A percentile compares a stretch with the other conserved stretches of the same genome.
These are phyloP conservation scores for Pseudomassariella vexata DNA, from an alignment of 2,329 filamentous ascomycete species.

Conservation along the genomic window DNA sequence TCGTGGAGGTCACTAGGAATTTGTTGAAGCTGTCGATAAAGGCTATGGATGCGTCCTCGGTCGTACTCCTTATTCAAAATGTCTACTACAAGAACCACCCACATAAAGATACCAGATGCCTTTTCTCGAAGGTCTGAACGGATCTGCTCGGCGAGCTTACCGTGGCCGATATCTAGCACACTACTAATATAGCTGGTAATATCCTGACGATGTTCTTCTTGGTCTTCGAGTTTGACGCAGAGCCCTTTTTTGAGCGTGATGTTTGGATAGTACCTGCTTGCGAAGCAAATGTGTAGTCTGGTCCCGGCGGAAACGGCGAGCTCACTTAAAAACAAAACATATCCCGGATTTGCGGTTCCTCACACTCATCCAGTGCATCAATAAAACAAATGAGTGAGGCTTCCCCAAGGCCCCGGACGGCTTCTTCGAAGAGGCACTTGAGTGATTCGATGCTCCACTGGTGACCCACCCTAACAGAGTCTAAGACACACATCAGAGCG, in stretches of 20 bases:
- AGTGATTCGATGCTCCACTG: slow-evolving; percentile 4
- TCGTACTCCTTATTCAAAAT: slow-evolving; percentile 36
- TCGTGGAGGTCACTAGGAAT: slow-evolving; percentile 30
- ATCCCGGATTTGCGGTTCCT: slow-evolving; percentile 10
- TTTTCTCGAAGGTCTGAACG: slow-evolving; percentile 25
- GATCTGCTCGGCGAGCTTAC: slow-evolving; percentile 16
- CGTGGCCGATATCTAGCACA: slow-evolving; percentile 19
- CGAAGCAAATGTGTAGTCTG: slow-evolving; percentile 11
- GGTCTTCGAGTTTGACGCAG: slow-evolving; percentile 25
- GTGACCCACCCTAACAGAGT: slow-evolving; percentile 5
- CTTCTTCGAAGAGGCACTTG: slow-evolving; percentile 6
- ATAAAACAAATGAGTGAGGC: slow-evolving; percentile 10
- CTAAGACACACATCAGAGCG: slow-evolving; percentile 24
- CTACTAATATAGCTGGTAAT: slow-evolving; percentile 26
- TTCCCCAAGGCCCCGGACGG: slow-evolving; percentile 4
- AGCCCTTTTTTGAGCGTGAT: slow-evolving; percentile 26
- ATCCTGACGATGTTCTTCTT: slow-evolving; percentile 19
- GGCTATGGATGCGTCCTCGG: slow-evolving; percentile 21
- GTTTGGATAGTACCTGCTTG: slow-evolving; percentile 37
- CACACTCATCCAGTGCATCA: slow-evolving; percentile 17
- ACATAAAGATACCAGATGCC: slow-evolving; percentile 37
- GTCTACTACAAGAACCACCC: slow-evolving; percentile 36
- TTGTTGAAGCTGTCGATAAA: slow-evolving; percentile 28
- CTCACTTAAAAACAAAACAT: slow-evolving; percentile 13
- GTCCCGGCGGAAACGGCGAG: neutral